Base-by-base conservation (phyloP, 2,329 filamentous ascomycete species). In the Fusarium torreyae region DNA sequence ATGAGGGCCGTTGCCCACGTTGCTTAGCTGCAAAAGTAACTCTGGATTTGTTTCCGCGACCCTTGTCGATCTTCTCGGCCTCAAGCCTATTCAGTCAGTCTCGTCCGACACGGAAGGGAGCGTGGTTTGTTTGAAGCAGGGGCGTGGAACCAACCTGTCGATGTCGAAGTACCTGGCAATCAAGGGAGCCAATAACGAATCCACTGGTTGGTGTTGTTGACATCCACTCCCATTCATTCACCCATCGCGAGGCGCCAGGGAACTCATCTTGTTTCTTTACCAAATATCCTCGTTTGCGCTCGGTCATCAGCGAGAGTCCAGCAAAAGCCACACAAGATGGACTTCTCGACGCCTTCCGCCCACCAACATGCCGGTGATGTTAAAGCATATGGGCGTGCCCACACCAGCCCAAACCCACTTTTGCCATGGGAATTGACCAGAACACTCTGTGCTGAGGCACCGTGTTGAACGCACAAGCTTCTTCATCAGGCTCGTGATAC, bases 91-190 rank as follows among this genome's bases (percentile, higher is more conserved):
- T 75, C 61, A 55, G 73, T 71, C 53, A 65, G 56, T 74, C 66
- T 69, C 53, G 64, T 74, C 73, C 73, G 74, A 74, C 54, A 62
- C 48, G 57, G 57, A 66, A 63, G 59, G 66, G 70, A 72, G 72
- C 69, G 64, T 63, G 48, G 57, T 49, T 63, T 60, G 57, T 57
- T 60, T 58, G 56, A 44, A 62, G 50, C 28, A 65, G 58, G 72
- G 72, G 72, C 43, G 70, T 74, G 72, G 56, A 57, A 59, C 40
- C 68, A 74, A 34, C 46, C 31, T 59, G 49, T 69, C 45, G 59
- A 66, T 61, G 42, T 40, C 36, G 55, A 56, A 42, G 39, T 61
- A 58, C 58, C 66, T 54, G 46, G 68, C 42, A 57, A 64, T 57
- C 62, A 67, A 68, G 68, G 57, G 70, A 67, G 54, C 56, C 61